phyloP scores from a whole-genome alignment of 371 early-diverging fungal genomes.

The Rhizopus sp. region DNA sequence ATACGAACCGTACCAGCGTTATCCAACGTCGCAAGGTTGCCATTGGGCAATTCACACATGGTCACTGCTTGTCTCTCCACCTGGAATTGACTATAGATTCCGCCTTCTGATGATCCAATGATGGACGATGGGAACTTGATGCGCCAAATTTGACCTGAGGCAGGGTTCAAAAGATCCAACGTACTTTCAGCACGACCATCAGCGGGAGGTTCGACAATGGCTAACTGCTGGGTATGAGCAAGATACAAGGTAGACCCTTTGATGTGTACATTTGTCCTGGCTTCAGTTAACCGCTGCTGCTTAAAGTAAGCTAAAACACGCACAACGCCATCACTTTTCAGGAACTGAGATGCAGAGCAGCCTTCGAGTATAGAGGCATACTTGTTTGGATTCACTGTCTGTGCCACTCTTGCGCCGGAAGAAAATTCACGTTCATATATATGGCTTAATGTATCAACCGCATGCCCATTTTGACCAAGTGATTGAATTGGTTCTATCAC shows the following conservation, averaged over 20 bases:
- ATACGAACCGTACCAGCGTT: slow-evolving; percentile 66
- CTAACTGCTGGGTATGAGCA: slow-evolving; percentile 57
- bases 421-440: slow-evolving; percentile 30
- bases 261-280: slow-evolving; percentile 27
- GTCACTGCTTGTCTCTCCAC: slow-evolving; percentile 55
- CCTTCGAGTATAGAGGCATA: slow-evolving; percentile 37
- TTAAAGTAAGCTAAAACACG: slow-evolving; percentile 31
- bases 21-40: slow-evolving; percentile 71
- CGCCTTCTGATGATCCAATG: slow-evolving; percentile 40
- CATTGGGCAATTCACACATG: slow-evolving; percentile 68
- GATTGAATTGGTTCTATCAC: slow-evolving; percentile 38
- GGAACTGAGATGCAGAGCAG: slow-evolving; percentile 33
- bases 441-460: slow-evolving; percentile 26
- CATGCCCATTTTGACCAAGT: slow-evolving; percentile 42
- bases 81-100: slow-evolving; percentile 52
- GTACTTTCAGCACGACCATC: slow-evolving; percentile 66
- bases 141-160: slow-evolving; percentile 58
- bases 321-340: slow-evolving; percentile 13
- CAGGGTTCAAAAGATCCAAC: slow-evolving; percentile 64
- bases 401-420: slow-evolving; percentile 25
- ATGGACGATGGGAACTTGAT: slow-evolving; percentile 64
- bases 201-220: slow-evolving; percentile 53
- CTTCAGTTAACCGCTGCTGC: slow-evolving; percentile 1
- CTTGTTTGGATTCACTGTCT: slow-evolving; percentile 17
- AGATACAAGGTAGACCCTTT: slow-evolving; percentile 52